Percentiles rank a stretch among this genome's conserved stretches.
Evolutionary conservation across 805 yeast species (phyloP).

Genomic region (Yarrowia hollandica): DNA sequence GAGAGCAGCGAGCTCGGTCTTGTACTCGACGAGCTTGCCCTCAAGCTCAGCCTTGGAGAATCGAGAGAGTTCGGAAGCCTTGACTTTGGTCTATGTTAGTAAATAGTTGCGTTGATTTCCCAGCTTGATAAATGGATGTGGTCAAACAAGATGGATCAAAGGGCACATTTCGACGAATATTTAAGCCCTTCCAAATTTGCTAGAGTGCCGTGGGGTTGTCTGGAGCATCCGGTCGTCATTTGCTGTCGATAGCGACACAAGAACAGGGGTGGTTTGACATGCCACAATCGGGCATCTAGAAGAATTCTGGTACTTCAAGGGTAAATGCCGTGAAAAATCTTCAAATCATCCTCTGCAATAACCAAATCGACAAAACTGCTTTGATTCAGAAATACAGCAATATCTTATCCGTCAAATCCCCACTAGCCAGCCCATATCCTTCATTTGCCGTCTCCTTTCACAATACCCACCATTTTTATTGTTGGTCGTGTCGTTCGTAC

Average conservation of each 20-base stretch:
- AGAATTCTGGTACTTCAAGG: too few species aligned
- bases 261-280: too few species aligned
- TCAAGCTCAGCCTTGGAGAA: slow-evolving; percentile 96
- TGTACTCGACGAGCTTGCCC: slow-evolving; percentile 89
- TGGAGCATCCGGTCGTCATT: too few species aligned
- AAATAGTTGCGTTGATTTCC: neutral
- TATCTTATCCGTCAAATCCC: neutral
- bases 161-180: too few species aligned
- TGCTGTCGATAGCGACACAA: too few species aligned
- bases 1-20: slow-evolving; percentile 93
- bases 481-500: slow-evolving; percentile 29
- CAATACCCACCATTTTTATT: slow-evolving; percentile 23
- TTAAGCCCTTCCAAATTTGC: too few species aligned
- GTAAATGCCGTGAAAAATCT: neutral
- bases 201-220: too few species aligned
- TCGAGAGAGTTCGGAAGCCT: slow-evolving; percentile 94
- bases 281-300: too few species aligned
- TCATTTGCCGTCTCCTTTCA: slow-evolving; percentile 5
- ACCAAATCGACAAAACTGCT: neutral
- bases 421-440: neutral
- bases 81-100: slow-evolving; percentile 45
- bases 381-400: neutral
- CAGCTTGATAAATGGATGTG: neutral
- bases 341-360: neutral
- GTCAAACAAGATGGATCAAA: too few species aligned